phyloP scores from a whole-genome alignment of 2,329 filamentous ascomycete species.

The Tolypocladium paradoxum region DNA sequence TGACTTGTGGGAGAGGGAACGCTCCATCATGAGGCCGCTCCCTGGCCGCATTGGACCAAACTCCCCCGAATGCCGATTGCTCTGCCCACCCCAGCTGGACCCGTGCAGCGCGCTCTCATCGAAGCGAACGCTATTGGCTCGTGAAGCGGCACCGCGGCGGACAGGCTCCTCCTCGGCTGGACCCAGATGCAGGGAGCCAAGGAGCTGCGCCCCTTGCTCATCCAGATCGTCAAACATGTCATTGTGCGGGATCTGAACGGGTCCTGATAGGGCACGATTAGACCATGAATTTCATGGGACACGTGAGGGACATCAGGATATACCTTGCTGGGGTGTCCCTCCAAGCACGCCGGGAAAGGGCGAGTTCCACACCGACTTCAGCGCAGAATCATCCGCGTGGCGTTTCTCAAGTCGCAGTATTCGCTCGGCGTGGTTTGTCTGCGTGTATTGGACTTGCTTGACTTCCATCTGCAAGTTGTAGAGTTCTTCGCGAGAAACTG shows the following conservation, averaged over 20 bases:
- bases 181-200: constrained; percentile 75
- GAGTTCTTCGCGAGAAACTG: constrained; percentile 51
- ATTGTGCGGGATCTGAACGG: constrained; percentile 65
- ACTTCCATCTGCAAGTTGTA: constrained; percentile 61
- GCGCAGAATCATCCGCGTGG: constrained; percentile 54
- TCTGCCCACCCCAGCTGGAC: constrained; percentile 68
- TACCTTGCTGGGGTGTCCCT: constrained; percentile 81
- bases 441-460: constrained; percentile 54
- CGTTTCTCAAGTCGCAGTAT: constrained; percentile 53
- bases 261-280: constrained; percentile 40
- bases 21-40: constrained; percentile 82
- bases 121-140: constrained; percentile 94
- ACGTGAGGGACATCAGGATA: neutral
- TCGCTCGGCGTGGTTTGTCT: constrained; percentile 51
- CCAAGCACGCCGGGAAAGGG: constrained; percentile 81
- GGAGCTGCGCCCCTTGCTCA: constrained; percentile 69
- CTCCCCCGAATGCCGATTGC: constrained; percentile 72
- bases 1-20: constrained; percentile 87
- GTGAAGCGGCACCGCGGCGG: constrained; percentile 74
- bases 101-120: constrained; percentile 91
- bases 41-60: constrained; percentile 66
- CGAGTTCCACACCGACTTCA: constrained; percentile 87
- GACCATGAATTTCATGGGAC: neutral
- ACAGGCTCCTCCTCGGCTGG: constrained; percentile 72
- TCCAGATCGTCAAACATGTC: constrained; percentile 88